Evolutionary conservation across 2,329 filamentous ascomycete species (phyloP).

Genomic region (Zarea fungicola): DNA sequence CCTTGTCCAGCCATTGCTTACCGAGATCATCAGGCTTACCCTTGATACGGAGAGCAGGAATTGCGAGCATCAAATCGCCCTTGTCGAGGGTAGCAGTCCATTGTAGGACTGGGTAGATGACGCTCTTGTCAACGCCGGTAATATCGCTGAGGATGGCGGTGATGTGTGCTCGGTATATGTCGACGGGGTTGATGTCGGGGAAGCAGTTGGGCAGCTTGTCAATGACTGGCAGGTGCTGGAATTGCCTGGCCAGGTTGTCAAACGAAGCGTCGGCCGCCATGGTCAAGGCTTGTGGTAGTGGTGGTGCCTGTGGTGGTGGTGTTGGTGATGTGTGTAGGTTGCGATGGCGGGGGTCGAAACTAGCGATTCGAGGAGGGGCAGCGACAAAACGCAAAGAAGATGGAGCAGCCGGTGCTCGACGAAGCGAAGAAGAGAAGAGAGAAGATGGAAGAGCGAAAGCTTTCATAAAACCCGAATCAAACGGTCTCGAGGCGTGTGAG

Average conservation of each 20-base stretch:
- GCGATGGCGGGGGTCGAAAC: slow-evolving; percentile 10
- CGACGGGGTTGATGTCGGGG: slow-evolving; percentile 15
- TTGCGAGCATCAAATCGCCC: slow-evolving; percentile 73
- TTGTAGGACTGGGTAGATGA: slow-evolving; percentile 70
- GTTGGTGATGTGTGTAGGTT: background rate
- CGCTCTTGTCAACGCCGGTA: slow-evolving; percentile 9
- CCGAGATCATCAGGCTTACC: slow-evolving; percentile 61
- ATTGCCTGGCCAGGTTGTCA: slow-evolving; percentile 13
- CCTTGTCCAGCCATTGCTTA: slow-evolving; percentile 57
- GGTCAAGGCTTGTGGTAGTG: slow-evolving; percentile 3
- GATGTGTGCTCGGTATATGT: slow-evolving; percentile 23
- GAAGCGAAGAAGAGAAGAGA: slow-evolving; percentile 12
- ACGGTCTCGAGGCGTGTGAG: no score
- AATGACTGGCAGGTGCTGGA: slow-evolving; percentile 11
- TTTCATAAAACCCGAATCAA: slow-evolving; percentile 13
- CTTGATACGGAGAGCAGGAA: slow-evolving; percentile 75
- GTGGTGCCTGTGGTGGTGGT: background rate
- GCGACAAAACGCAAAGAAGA: slow-evolving; percentile 3
- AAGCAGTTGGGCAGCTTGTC: slow-evolving; percentile 14
- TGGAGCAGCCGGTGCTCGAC: slow-evolving; percentile 14
- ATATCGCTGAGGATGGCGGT: slow-evolving; percentile 27
- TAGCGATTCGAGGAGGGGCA: slow-evolving; percentile 1
- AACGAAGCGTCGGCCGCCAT: slow-evolving; percentile 13
- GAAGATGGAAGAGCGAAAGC: background rate
- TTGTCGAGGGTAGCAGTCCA: slow-evolving; percentile 78